phyloP scores from a whole-genome alignment of 164 flowering plant genomes.

The Magnolia sinica region DNA sequence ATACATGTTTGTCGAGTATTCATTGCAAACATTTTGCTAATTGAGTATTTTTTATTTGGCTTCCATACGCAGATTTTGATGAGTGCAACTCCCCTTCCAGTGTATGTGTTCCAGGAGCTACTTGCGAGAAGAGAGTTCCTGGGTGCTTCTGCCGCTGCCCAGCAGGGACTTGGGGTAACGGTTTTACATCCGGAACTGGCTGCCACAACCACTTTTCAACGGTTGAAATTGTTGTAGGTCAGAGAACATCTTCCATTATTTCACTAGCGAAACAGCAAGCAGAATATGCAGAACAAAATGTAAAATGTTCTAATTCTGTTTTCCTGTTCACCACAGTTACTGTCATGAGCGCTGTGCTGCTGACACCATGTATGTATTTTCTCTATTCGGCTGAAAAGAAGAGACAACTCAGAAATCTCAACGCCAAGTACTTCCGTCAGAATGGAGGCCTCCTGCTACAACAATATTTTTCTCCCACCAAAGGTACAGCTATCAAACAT shows the following conservation, averaged over 20 bases:
- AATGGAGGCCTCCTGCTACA: not conserved
- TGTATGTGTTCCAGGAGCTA: not conserved
- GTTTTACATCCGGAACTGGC: not conserved
- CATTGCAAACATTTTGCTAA: too few relatives aligned
- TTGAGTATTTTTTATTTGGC: not conserved
- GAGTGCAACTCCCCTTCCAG: not conserved
- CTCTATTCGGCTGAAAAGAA: slow-evolving; percentile 4
- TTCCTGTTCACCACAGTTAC: too few relatives aligned
- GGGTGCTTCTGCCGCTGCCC: not conserved
- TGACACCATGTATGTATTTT: not conserved
- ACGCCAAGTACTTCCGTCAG: slow-evolving; percentile 3
- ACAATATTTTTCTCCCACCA: slow-evolving; percentile 10
- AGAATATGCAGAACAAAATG: too few relatives aligned
- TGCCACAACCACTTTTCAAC: not conserved
- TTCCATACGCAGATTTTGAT: not conserved
- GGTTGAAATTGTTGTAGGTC: too few relatives aligned
- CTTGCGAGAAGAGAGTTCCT: not conserved
- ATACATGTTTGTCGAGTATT: too few relatives aligned
- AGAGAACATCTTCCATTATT: too few relatives aligned
- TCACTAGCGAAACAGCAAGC: too few relatives aligned
- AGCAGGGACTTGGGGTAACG: not conserved
- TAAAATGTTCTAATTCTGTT: too few relatives aligned
- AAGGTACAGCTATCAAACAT: slow-evolving; percentile 24
- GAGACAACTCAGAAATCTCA: slow-evolving; percentile 6
- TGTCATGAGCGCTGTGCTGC: too few relatives aligned